Evolutionary conservation across 2,329 filamentous ascomycete species (phyloP), one percentile per base, ranked within the genome.

Genomic region (Ophiostoma sp.): DNA sequence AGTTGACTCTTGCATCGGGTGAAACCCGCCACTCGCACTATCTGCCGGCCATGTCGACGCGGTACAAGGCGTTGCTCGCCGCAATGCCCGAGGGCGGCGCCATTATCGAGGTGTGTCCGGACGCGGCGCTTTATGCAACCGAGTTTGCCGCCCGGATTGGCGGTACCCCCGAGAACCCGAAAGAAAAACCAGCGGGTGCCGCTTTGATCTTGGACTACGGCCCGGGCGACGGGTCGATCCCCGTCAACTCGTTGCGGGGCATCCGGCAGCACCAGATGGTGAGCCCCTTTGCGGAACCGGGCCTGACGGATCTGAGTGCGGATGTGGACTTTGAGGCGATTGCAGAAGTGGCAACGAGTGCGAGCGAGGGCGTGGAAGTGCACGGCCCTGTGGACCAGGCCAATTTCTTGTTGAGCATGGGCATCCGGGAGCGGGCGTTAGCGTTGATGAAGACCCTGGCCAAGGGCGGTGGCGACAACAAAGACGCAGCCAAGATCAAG

Each of bases 121-220:
- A 98, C 80, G 92, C 92, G 1, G 90, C 92, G 33, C 87, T 93
- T 50, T 96, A 95, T 81, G 89, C 91, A 0, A 86, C 90, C 61
- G 93, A 97, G 80, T 93, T 99, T 80, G 94, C 96, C 6, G 83
- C 87, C 15, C 90, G 94, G 72, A 97, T 99, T 78, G 95, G 95
- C 70, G 94, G 93, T 70, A 85, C 88, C 0, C 73, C 82, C 0
- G 77, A 84, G 52, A 77, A 85, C 6, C 83, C 86, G 0, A 95
- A 93, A 79, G 77, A 85, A 0, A 80, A 80, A 0, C 90, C 95
- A 0, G 91, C 90, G 0, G 96, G 96, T 69, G 96, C 95, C 9
- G 96, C 95, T 0, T 86, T 99, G n/a, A 93, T 99, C 77, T 89
- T 99, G 63, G 96, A 99, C 84, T 99, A 99, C 82, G 96, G 96